Evolutionary conservation across 345 rosid genomes (phyloP), one percentile per base, ranked within the genome.

Genomic region (Aquilaria malaccensis): DNA sequence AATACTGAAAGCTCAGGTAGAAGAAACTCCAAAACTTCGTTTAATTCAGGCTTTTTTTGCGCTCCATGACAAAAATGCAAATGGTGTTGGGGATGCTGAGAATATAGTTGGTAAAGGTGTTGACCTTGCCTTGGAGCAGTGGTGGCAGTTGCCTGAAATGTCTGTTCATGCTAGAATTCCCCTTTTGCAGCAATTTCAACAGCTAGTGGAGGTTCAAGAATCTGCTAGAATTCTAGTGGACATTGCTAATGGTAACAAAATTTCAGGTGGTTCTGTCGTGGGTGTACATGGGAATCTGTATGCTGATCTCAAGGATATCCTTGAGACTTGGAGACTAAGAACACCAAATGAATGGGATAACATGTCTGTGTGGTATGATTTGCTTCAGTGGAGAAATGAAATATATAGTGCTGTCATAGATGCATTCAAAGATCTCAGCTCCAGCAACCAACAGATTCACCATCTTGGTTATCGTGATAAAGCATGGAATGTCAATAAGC

Each of bases 81-180:
- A 75, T 75, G 96, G 95, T 70, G 81, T 90, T 13, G 85, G 71
- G n/a, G 99, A 94, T 81, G 95, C 99, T 2, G 97, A 94, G 70
- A 94, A 77, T 67, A 86, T 84, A 64, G 89, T 88, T 30, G 91
- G 83, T 31, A 94, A 90, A 77, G 97, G 99, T 45, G 91, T 94
- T 69, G 97, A 94, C 76, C 97, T 88, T 78, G 95, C 97, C 51
- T 74, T 94, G 62, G 95, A 86, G 58, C 92, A 88, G 64, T 94
- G 99, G 97, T 94, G 99, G 96, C 99, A 88, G 80, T 80, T 94
- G 82, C 99, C 99, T 68, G 99, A 94, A 77, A 85, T 94, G 93
- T 90, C 93, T 50, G 91, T 86, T 71, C 99, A 88, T 75, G 84
- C 97, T 32, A 88, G 92, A 81, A 79, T 94, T 82, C 96, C 97